A percentile compares a stretch with the other conserved stretches of the same genome.
phyloP scores from a whole-genome alignment of 2,329 filamentous ascomycete genomes.

The Geosmithia morbida region DNA sequence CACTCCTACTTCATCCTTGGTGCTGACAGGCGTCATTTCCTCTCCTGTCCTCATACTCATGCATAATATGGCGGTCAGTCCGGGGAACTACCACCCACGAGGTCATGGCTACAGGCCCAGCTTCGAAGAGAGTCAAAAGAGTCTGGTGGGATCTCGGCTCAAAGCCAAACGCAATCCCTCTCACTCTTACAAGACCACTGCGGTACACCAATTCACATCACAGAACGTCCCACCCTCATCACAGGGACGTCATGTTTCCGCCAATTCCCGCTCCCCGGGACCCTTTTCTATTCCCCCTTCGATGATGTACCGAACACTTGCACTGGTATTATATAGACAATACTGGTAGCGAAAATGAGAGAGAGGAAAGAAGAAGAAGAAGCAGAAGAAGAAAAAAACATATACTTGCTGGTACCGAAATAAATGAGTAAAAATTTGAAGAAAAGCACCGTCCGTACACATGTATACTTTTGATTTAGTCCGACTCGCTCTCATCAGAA shows the following conservation, averaged over 20 bases:
- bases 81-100: too few relatives aligned
- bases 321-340: background rate
- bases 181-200: too few relatives aligned
- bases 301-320: background rate
- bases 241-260: background rate
- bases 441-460: background rate
- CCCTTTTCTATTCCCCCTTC: background rate
- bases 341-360: too few relatives aligned
- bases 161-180: too few relatives aligned
- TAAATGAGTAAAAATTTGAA: background rate
- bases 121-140: too few relatives aligned
- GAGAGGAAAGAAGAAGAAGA: too few relatives aligned
- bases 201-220: background rate
- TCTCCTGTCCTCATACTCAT: too few relatives aligned
- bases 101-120: too few relatives aligned
- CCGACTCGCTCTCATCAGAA: slow-evolving; percentile 19
- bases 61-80: too few relatives aligned
- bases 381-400: background rate
- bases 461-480: slow-evolving; percentile 7
- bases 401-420: background rate
- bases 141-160: too few relatives aligned
- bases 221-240: background rate
- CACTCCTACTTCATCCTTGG: too few relatives aligned
- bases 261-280: background rate
- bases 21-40: too few relatives aligned